Evolutionary conservation across 768 basidiomycete genomes (phyloP), one percentile per base, ranked within the genome.

Genomic region (Tulasnella sp.): DNA sequence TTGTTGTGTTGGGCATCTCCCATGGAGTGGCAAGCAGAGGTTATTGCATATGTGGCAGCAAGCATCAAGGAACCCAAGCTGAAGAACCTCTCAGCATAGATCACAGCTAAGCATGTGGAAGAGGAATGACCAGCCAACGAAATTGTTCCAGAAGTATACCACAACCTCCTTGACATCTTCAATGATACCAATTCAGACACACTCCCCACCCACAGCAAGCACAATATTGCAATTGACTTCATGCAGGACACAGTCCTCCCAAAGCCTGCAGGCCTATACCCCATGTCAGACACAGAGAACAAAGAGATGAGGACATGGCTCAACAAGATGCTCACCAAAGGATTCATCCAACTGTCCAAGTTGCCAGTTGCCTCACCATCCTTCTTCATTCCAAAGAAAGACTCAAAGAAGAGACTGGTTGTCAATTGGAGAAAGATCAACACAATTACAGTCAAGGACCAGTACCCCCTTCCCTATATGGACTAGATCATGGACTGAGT

Each of bases 181-280:
- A 62, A 61, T 1, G 56, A 65, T 2, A 41, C 45, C 2, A 55
- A 68, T 11, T 68, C 68, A 7, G 63, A 71, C 17, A 65, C 65
- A 15, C 70, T 76, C 0, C 72, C 73, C 3, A 67, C 64, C 11
- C 75, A 75, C 56, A 64, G 67, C 1, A 62, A 65, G 0, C 76
- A 71, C 66, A 73, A 77, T 51, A 66, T 70, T 19, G 62, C 64
- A 4, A 75, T 76, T 49, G 65, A 74, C 19, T 62, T 74, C 1
- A 67, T 68, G 10, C 64, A 68, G 3, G 72, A 66, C 27, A 63
- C 63, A 17, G 59, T 63, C 4, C 70, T 71, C 0, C 65, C 67
- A 0, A 62, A 66, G 7, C 48, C 48, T 2, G 68, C 67, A 15
- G 70, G 69, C 3, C 64, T 76, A 7, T 77, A 76, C 51, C 66